Evolutionary conservation across 2,329 filamentous ascomycete genomes (phyloP).

Genomic region (Cladosporium sp.): DNA sequence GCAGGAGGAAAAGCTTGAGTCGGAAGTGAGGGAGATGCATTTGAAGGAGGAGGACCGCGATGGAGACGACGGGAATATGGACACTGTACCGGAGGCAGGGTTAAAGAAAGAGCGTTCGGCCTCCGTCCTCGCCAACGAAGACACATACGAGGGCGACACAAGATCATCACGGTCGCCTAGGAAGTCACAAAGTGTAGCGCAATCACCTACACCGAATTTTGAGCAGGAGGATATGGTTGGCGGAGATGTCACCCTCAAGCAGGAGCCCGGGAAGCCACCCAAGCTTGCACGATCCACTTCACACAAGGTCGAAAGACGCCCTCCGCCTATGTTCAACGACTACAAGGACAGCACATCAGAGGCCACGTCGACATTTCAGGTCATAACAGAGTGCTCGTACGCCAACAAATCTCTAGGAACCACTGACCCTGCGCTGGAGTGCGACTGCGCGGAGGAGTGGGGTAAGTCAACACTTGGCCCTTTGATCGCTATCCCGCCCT

Average conservation of each 20-base stretch:
- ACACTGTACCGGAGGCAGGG: slow-evolving; percentile 21
- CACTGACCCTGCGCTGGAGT: slow-evolving; percentile 90
- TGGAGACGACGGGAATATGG: slow-evolving; percentile 23
- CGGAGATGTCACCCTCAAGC: slow-evolving; percentile 58
- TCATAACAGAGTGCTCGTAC: slow-evolving; percentile 83
- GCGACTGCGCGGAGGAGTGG: slow-evolving; percentile 92
- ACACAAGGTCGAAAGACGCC: slow-evolving; percentile 61
- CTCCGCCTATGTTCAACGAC: slow-evolving; percentile 65
- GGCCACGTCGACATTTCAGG: slow-evolving; percentile 69
- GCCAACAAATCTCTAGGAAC: slow-evolving; percentile 86
- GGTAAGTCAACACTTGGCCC: slow-evolving; percentile 55
- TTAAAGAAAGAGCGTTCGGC: slow-evolving; percentile 23
- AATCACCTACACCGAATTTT: slow-evolving; percentile 35
- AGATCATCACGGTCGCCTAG: slow-evolving; percentile 24
- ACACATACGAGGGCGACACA: slow-evolving; percentile 14
- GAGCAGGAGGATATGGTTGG: slow-evolving; percentile 52
- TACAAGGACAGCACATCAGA: slow-evolving; percentile 74
- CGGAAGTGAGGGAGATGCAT: slow-evolving; percentile 43
- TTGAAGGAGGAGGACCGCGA: slow-evolving; percentile 37
- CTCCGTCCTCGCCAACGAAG: slow-evolving; percentile 4
- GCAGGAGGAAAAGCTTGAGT: slow-evolving; percentile 33
- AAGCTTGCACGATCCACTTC: slow-evolving; percentile 70
- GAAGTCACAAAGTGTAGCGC: slow-evolving; percentile 24
- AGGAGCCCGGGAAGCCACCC: slow-evolving; percentile 61
- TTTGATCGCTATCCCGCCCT: neutral